Conservation (phyloP, 306 rosid genomes). For the Coriaria nepalensis region DNA sequence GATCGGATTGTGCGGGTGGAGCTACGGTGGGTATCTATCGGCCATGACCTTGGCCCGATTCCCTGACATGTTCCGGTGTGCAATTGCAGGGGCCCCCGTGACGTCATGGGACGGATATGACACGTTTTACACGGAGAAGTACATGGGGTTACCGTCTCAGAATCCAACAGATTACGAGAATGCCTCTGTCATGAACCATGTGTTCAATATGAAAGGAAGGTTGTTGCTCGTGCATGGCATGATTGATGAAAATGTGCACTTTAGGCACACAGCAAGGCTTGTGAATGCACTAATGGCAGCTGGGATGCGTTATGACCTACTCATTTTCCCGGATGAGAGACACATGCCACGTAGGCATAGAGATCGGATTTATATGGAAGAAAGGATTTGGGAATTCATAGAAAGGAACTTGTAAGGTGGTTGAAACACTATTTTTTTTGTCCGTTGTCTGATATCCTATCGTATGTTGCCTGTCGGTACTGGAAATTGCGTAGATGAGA, state of each 20-base stretch:
- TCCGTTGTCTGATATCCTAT: too few species aligned
- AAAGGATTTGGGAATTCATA: constrained; percentile 89
- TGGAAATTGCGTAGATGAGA: too few species aligned
- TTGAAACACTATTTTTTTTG: too few species aligned
- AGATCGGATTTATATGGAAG: constrained; percentile 85
- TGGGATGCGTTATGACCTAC: constrained; percentile 66
- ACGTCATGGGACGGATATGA: constrained; percentile 97
- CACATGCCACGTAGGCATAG: constrained; percentile 80
- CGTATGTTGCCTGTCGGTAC: too few species aligned
- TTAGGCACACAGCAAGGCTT: constrained; percentile 92
- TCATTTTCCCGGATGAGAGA: constrained; percentile 82
- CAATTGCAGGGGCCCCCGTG: constrained; percentile 78
- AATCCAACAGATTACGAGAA: constrained; percentile 35
- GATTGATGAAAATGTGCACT: constrained; percentile 96
- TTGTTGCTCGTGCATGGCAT: constrained; percentile 84
- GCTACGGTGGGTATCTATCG: constrained; percentile 91
- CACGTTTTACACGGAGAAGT: constrained; percentile 91
- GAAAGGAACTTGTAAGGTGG: constrained; percentile 48
- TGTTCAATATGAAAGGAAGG: constrained; percentile 52
- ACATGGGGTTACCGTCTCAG: constrained; percentile 75
- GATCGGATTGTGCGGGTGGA: constrained; percentile 93
- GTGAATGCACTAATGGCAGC: constrained; percentile 76
- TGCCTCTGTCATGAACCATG: constrained; percentile 63
- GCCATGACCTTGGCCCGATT: constrained; percentile 66
- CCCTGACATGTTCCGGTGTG: constrained; percentile 64